phyloP scores from a whole-genome alignment of 106 monocot genomes.

The Acanthochlamys bracteata region DNA sequence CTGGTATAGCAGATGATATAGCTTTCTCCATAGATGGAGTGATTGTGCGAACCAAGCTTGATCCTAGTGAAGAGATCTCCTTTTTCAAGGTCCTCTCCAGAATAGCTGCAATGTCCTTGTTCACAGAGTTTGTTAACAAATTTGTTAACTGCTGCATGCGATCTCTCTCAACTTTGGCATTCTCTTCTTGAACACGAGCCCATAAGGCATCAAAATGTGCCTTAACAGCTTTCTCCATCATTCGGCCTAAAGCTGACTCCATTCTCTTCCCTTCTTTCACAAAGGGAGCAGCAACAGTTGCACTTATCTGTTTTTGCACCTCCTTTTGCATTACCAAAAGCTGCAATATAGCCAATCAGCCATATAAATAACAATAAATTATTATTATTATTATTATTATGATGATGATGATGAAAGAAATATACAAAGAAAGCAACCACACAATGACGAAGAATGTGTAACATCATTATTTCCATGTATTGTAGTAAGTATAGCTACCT shows the following conservation, averaged over 20 bases:
- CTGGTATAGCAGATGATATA: slow-evolving; percentile 63
- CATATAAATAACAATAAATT: too few species aligned
- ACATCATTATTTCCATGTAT: too few species aligned
- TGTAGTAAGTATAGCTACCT: too few species aligned
- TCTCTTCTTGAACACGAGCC: slow-evolving; percentile 73
- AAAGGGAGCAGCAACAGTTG: slow-evolving; percentile 31
- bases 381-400: too few species aligned
- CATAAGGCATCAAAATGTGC: slow-evolving; percentile 71
- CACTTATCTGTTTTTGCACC: slow-evolving; percentile 73
- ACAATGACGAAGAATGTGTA: too few species aligned
- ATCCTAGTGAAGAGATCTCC: slow-evolving; percentile 53
- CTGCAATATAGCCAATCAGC: slow-evolving; percentile 22
- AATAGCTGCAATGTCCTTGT: slow-evolving; percentile 74
- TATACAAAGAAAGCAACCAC: too few species aligned
- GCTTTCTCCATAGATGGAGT: slow-evolving; percentile 68
- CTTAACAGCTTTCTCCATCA: slow-evolving; percentile 81
- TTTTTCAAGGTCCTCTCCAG: slow-evolving; percentile 73
- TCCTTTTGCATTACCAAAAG: slow-evolving; percentile 59
- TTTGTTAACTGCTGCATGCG: slow-evolving; percentile 59
- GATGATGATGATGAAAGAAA: too few species aligned
- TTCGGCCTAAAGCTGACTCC: slow-evolving; percentile 69
- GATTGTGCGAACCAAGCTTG: slow-evolving; percentile 48
- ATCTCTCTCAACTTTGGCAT: slow-evolving; percentile 63
- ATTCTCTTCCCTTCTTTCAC: slow-evolving; percentile 79
- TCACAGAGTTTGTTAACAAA: slow-evolving; percentile 48